These are phyloP conservation scores for Lachancea quebecensis DNA, from an alignment of 805 yeast species.

Conservation along the genomic window DNA sequence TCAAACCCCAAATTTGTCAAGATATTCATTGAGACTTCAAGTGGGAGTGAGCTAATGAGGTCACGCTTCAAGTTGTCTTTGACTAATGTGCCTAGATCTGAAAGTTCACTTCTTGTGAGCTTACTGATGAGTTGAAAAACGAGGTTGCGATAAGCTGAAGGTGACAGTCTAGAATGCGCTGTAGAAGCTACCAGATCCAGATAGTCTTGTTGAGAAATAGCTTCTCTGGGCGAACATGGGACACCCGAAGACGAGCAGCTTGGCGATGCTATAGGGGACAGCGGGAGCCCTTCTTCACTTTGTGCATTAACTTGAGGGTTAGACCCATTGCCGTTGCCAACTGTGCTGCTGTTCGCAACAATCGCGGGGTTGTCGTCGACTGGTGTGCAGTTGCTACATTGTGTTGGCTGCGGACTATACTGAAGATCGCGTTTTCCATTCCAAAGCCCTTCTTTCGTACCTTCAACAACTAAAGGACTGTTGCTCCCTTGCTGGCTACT, in stretches of 20 bases:
- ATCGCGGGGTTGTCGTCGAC: neutral
- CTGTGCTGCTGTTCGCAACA: neutral
- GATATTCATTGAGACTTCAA: constrained; percentile 63
- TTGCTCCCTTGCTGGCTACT: neutral
- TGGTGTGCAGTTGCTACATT: neutral
- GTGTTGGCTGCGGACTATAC: neutral
- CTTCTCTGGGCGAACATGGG: neutral
- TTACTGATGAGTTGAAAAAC: constrained; percentile 25
- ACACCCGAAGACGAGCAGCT: constrained; percentile 11
- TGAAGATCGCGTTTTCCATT: neutral
- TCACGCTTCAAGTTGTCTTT: constrained; percentile 56
- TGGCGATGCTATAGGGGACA: constrained; percentile 32
- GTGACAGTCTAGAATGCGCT: constrained; percentile 14
- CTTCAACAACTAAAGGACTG: neutral
- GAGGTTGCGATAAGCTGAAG: constrained; percentile 17
- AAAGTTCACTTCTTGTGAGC: constrained; percentile 25
- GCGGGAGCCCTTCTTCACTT: constrained; percentile 24
- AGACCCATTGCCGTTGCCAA: neutral
- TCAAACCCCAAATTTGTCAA: constrained; percentile 55
- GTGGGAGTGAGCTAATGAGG: constrained; percentile 60
- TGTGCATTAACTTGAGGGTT: constrained; percentile 2
- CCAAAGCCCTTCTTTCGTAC: neutral
- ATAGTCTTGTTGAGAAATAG: constrained; percentile 9
- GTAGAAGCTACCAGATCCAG: constrained; percentile 10
- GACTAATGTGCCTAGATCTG: constrained; percentile 26